Conservation (phyloP, 495 filamentous ascomycete species). For the Recurvomyces mirabilis region DNA sequence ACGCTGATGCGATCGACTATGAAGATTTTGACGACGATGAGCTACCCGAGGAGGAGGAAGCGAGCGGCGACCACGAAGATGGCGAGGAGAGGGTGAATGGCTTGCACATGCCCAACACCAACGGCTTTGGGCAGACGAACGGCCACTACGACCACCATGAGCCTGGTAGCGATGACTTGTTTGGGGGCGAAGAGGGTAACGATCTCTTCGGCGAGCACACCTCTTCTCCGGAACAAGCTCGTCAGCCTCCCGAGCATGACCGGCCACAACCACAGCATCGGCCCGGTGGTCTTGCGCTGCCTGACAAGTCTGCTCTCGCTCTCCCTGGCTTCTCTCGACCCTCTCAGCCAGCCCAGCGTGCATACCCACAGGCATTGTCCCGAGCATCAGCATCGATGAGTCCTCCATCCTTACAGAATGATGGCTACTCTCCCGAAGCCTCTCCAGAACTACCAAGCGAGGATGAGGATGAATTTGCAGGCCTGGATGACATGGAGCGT, state of each 20-base stretch:
- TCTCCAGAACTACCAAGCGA: not conserved
- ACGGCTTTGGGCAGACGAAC: conserved; percentile 20
- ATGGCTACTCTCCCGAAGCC: conserved; percentile 8
- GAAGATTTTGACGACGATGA: conserved; percentile 68
- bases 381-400: conserved; percentile 10
- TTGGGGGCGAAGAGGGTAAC: conserved; percentile 27
- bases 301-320: conserved; percentile 12
- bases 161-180: conserved; percentile 19
- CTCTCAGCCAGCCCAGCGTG: too few species aligned
- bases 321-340: too few species aligned
- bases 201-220: conserved; percentile 24
- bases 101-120: not conserved
- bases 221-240: conserved; percentile 12
- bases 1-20: conserved; percentile 73
- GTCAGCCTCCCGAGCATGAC: not conserved
- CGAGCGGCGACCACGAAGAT: conserved; percentile 9
- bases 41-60: conserved; percentile 54
- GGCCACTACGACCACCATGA: conserved; percentile 5
- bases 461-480: conserved; percentile 7
- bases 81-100: not conserved
- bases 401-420: conserved; percentile 4
- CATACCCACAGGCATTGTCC: too few species aligned
- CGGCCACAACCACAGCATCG: not conserved
- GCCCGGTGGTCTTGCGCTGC: conserved; percentile 15
- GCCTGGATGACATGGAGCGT: not conserved